Conservation (phyloP, 2,329 filamentous ascomycete species). For the Colletotrichum godetiae region DNA sequence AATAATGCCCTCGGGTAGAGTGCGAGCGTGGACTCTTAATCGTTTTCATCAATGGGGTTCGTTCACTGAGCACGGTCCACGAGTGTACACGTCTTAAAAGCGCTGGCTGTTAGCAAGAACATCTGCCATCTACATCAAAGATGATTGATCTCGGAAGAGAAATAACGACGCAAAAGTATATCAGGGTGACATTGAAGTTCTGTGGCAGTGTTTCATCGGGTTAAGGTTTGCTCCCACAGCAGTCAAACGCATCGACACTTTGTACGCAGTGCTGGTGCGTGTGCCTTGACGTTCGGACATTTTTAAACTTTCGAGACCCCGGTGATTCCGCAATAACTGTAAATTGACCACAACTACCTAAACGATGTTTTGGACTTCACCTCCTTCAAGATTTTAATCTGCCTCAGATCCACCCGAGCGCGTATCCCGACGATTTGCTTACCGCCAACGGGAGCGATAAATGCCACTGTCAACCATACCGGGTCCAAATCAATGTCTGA, state of each 20-base stretch:
- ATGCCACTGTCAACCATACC: slow-evolving; percentile 1
- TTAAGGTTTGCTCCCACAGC: background rate
- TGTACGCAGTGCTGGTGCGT: background rate
- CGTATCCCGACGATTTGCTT: background rate
- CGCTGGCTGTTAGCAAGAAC: too few relatives aligned
- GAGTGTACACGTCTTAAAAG: too few relatives aligned
- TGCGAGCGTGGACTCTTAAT: too few relatives aligned
- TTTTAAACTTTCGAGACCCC: background rate
- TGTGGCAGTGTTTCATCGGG: too few relatives aligned
- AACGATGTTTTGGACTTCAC: background rate
- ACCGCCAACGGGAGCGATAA: background rate
- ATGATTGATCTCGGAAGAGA: too few relatives aligned
- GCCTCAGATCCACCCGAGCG: background rate
- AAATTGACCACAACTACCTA: background rate
- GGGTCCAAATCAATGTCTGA: slow-evolving; percentile 14
- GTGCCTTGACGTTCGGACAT: background rate
- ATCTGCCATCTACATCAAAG: too few relatives aligned
- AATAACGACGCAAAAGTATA: too few relatives aligned
- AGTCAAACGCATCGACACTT: background rate
- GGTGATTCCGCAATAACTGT: background rate
- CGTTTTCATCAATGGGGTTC: too few relatives aligned
- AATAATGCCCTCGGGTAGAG: too few relatives aligned
- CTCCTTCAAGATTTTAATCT: too few relatives aligned
- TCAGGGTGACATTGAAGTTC: too few relatives aligned
- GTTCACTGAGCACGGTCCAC: too few relatives aligned